Base-by-base conservation (phyloP, 2,329 filamentous ascomycete genomes). In the Neoascochyta sp. region DNA sequence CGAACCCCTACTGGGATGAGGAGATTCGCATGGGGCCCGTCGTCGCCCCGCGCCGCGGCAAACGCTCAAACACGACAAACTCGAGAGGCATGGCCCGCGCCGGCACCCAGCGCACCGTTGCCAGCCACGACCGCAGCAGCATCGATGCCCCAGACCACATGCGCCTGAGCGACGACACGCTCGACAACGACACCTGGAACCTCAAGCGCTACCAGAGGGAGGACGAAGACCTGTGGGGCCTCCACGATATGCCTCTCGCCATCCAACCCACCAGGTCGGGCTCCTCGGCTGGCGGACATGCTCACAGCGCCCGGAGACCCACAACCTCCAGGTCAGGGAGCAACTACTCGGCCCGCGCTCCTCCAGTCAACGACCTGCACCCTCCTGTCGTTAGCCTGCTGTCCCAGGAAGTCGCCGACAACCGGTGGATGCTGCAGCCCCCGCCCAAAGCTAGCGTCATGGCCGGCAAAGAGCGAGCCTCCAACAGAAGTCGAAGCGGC, bases 381-480 rank as follows among this genome's bases (percentile, higher is more conserved):
- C 86, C 86, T 4, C 86, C 87, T 3, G 81, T 93, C 29, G 84
- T 92, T 39, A 86, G 78, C 60, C 86, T 80, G 63, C 83, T 77
- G 34, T 83, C 81, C 9, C 74, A 71, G 20, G 80, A 76, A 56
- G 78, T 70, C 53, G 78, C 80, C 32, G 86, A 85, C 37, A 82
- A 84, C 32, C 75, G 74, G 53, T 95, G 89, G 89, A 95, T 95
- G 88, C 69, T 94, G 29, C 86, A 94, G 54, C 89, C 89, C 2
- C 87, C 88, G 1, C 89, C 89, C n/a, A 78, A 82, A 18, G 87
- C 89, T 34, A 88, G 83, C 59, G 73, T 95, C 37, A 95, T 95
- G 89, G 84, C 83, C 43, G 89, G 88, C 45, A 92, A 89, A 59
- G 77, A 85, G 19, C 77, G 78, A 16, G 80, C 83, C 12, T 47